Evolutionary conservation across 129 eudicot species (phyloP).

Genomic region (Escallonia herrerae): DNA sequence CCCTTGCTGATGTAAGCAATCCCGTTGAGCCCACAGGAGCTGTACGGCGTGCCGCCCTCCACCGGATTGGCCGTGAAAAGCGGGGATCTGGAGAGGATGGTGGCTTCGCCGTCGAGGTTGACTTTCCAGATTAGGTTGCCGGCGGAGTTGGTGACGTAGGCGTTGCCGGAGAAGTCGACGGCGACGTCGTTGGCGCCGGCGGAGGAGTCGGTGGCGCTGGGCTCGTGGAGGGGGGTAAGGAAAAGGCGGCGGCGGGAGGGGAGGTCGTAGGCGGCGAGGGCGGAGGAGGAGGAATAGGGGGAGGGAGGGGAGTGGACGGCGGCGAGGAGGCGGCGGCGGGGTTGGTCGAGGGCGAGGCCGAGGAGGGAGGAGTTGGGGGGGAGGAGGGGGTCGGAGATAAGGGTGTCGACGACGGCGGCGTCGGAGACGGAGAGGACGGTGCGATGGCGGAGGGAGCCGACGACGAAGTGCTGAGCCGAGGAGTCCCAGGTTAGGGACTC

Average conservation of each 20-base stretch:
- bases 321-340: conserved; percentile 46
- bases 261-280: conserved; percentile 64
- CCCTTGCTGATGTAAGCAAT: conserved; percentile 47
- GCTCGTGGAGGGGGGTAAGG: conserved; percentile 44
- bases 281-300: conserved; percentile 32
- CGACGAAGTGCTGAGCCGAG: conserved; percentile 61
- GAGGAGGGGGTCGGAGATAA: conserved; percentile 48
- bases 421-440: conserved; percentile 68
- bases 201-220: conserved; percentile 13
- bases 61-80: conserved; percentile 32
- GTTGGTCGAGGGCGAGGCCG: conserved; percentile 59
- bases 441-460: conserved; percentile 53
- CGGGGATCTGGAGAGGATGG: conserved; percentile 47
- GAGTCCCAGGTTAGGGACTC: conserved; percentile 69
- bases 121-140: conserved; percentile 62
- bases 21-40: conserved; percentile 62
- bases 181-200: conserved; percentile 61
- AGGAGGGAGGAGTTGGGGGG: conserved; percentile 52
- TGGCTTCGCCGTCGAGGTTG: conserved; percentile 36
- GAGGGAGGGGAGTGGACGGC: conserved; percentile 37
- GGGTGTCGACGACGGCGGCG: conserved; percentile 58
- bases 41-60: conserved; percentile 24
- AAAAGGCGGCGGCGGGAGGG: conserved; percentile 38
- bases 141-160: conserved; percentile 72
- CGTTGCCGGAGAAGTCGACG: conserved; percentile 59